A percentile compares a stretch with the other conserved stretches of the same genome.
Evolutionary conservation across 352 stramenopile genomes (phyloP).

Genomic region (Globisporangium cystogenes): DNA sequence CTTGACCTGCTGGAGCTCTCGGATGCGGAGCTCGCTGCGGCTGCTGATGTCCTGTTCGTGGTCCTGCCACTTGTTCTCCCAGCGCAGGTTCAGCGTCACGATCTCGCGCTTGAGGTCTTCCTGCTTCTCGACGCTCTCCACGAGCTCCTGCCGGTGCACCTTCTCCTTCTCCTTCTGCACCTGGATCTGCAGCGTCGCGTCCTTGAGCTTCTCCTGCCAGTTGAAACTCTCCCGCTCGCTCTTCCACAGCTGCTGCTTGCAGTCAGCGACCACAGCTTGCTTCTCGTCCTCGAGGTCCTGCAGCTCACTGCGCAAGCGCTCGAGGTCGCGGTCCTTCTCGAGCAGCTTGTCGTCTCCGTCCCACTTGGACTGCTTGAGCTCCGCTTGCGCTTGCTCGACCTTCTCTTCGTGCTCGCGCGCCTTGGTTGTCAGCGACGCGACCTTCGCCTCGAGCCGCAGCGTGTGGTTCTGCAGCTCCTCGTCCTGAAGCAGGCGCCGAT

Average conservation of each 20-base stretch:
- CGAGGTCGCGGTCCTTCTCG: constrained; percentile 57
- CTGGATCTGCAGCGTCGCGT: constrained; percentile 32
- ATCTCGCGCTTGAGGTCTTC: constrained; percentile 63
- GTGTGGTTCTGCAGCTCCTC: constrained; percentile 22
- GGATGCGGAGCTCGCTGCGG: constrained; percentile 35
- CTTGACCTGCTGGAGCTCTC: constrained; percentile 52
- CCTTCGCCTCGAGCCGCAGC: constrained; percentile 28
- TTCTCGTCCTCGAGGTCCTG: constrained; percentile 59
- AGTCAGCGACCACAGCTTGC: constrained; percentile 25
- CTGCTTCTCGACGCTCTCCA: constrained; percentile 46
- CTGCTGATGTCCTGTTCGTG: constrained; percentile 46
- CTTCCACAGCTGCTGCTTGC: constrained; percentile 51
- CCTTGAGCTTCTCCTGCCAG: constrained; percentile 47
- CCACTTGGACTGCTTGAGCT: constrained; percentile 61
- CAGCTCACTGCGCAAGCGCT: constrained; percentile 35
- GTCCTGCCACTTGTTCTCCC: constrained; percentile 66
- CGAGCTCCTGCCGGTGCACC: constrained; percentile 41
- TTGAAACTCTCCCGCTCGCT: constrained; percentile 33
- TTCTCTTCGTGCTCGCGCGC: constrained; percentile 46
- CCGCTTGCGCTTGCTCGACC: constrained; percentile 36
- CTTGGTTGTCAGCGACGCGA: constrained; percentile 36
- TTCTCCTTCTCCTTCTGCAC: constrained; percentile 64
- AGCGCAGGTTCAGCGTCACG: constrained; percentile 52
- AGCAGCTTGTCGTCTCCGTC: constrained; percentile 50
- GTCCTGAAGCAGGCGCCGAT: constrained; percentile 11